Evolutionary conservation across 495 filamentous ascomycete species (phyloP), one percentile per base, ranked within the genome.

Genomic region (Hamigera avellanea): DNA sequence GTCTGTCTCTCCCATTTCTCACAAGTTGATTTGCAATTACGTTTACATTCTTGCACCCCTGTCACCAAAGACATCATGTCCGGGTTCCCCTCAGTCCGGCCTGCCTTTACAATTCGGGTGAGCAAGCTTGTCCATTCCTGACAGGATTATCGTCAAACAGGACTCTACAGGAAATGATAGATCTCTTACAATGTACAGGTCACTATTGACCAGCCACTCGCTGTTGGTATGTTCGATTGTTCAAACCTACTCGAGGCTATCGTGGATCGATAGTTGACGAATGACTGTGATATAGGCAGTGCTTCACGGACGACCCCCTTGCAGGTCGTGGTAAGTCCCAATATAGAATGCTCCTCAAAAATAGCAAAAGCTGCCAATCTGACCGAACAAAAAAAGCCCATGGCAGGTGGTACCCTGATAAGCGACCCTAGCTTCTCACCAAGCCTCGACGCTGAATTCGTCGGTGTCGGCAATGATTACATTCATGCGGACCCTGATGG

Each of bases 401-500:
- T 70, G 57, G 50, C 46, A 9, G 59, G 56, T 15, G 66, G 63
- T 26, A 58, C 54, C n/a, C 36, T 67, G 39, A 62, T 63, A 35
- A 56, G 50, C 33, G 62, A 62, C 14, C 44, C 58, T 0, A 48
- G 54, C 8, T 70, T 68, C 44, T 45, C 45, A 3, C 63, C 62
- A 0, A 41, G 50, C 13, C 30, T 76, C 15, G 63, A 73, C 41
- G 66, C 64, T n/a, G 49, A 58, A 14, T 67, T 73, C 36, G 50
- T 58, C 16, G 64, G 67, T 32, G 40, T 42, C 5, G 70, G 68
- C n/a, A 60, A 57, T 39, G 70, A 74, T 41, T 72, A 61, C 45
- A 73, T 78, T 56, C 61, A 56, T 27, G 46, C 53, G 9, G 65
- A 73, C 44, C 57, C 66, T 1, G 59, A 67, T 39, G 62, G 61